Evolutionary conservation across 352 stramenopile species (phyloP).

Genomic region (Thraustochytrium striatum): DNA sequence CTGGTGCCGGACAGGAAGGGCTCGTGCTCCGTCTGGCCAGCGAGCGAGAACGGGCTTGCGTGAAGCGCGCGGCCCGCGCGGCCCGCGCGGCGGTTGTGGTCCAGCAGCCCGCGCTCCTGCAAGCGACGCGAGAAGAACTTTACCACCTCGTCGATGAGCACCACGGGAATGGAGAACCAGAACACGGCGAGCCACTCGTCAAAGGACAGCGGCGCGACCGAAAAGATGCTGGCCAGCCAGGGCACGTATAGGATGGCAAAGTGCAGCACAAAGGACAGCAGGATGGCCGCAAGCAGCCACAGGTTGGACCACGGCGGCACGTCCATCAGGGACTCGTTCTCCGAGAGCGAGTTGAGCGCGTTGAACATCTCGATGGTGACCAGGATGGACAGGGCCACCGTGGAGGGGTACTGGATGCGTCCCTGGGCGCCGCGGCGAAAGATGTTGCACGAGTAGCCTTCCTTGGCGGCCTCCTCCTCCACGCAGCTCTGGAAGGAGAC

Average conservation of each 20-base stretch:
- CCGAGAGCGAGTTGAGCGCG: conserved; percentile 82
- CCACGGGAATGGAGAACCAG: conserved; percentile 82
- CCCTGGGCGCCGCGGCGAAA: conserved; percentile 85
- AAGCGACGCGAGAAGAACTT: conserved; percentile 60
- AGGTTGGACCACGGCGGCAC: conserved; percentile 88
- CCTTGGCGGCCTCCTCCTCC: conserved; percentile 16
- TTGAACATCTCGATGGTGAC: conserved; percentile 94
- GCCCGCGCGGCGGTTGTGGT: too few relatives aligned
- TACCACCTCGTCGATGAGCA: conserved; percentile 88
- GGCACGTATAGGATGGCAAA: conserved; percentile 90
- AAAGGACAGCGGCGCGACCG: conserved; percentile 79
- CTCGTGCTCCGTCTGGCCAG: too few relatives aligned
- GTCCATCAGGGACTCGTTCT: conserved; percentile 77
- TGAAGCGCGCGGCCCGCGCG: too few relatives aligned
- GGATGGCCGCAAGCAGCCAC: conserved; percentile 85
- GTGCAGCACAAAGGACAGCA: conserved; percentile 84
- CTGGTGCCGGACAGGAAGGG: neutral
- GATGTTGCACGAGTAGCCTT: conserved; percentile 74
- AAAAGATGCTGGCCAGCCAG: conserved; percentile 84
- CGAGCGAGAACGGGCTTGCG: neutral
- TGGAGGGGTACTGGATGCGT: conserved; percentile 79
- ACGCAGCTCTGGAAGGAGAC: conserved; percentile 45
- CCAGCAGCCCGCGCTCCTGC: neutral
- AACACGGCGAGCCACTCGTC: conserved; percentile 86
- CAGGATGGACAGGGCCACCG: conserved; percentile 83